Conservation (phyloP, 768 basidiomycete genomes). For the Sarcomyxa edulis region DNA sequence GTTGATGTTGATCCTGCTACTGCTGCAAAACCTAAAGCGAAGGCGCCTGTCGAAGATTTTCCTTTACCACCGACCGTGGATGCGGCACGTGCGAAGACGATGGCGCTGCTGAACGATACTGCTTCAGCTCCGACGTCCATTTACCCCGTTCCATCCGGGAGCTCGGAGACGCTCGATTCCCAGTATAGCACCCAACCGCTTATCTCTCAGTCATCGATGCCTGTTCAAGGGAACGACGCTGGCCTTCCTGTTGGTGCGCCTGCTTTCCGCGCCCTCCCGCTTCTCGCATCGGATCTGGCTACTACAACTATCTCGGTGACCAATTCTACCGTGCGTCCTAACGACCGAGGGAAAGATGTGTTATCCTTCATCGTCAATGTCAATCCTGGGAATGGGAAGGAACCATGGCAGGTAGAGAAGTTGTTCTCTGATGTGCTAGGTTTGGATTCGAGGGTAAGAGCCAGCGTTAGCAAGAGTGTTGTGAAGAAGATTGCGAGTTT, state of each 20-base stretch:
- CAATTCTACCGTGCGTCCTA: constrained; percentile 80
- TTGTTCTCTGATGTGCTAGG: constrained; percentile 89
- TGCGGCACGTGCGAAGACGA: constrained; percentile 19
- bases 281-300: constrained; percentile 67
- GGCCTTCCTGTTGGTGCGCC: no score
- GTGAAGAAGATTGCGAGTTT: constrained; percentile 75
- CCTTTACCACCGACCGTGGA: constrained; percentile 43
- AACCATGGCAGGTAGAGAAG: constrained; percentile 85
- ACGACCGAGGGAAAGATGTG: constrained; percentile 89
- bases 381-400: constrained; percentile 64
- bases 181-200: constrained; percentile 14
- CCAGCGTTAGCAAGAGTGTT: constrained; percentile 59
- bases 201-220: constrained; percentile 6
- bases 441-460: constrained; percentile 75
- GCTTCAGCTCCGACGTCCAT: not conserved
- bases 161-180: constrained; percentile 1
- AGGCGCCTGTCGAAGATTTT: constrained; percentile 45
- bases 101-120: no score
- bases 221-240: constrained; percentile 28
- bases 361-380: constrained; percentile 83
- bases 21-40: constrained; percentile 32
- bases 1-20: constrained; percentile 16
- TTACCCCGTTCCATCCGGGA: constrained; percentile 3
- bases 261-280: constrained; percentile 64
- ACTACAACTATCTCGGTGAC: constrained; percentile 67